phyloP scores from a whole-genome alignment of 352 stramenopile species.

The Phytopythium vexans region DNA sequence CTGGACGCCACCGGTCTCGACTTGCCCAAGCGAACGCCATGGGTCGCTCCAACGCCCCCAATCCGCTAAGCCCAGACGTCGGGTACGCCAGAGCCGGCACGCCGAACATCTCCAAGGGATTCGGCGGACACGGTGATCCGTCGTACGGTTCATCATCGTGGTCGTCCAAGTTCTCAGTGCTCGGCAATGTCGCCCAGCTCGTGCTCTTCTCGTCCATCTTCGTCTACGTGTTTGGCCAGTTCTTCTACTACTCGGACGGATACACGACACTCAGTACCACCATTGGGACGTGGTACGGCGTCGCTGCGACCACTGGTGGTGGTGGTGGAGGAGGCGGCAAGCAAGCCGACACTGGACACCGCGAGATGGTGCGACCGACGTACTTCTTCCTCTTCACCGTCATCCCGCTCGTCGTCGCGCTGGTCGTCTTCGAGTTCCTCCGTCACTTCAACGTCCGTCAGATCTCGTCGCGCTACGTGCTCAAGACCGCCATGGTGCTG shows the following conservation, averaged over 20 bases:
- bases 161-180: too few species aligned
- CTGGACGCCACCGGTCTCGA: too few species aligned
- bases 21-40: too few species aligned
- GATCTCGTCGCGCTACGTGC: slow-evolving; percentile 8
- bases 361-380: slow-evolving; percentile 22
- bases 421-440: slow-evolving; percentile 21
- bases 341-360: slow-evolving; percentile 8
- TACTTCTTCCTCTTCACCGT: slow-evolving; percentile 30
- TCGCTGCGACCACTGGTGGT: slow-evolving; percentile 6
- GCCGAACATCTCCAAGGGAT: too few species aligned
- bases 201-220: slow-evolving; percentile 4
- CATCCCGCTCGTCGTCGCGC: slow-evolving; percentile 13
- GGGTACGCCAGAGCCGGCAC: too few species aligned
- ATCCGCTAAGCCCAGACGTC: too few species aligned
- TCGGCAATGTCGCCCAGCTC: slow-evolving; percentile 12
- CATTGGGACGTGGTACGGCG: slow-evolving; percentile 30
- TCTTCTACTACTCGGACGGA: slow-evolving; percentile 4
- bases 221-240: slow-evolving; percentile 5
- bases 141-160: too few species aligned
- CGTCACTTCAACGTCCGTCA: slow-evolving; percentile 13
- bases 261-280: slow-evolving; percentile 9
- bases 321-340: slow-evolving; percentile 1
- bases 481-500: slow-evolving; percentile 9
- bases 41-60: too few species aligned
- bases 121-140: too few species aligned